Base-by-base conservation (phyloP, 2,329 filamentous ascomycete genomes). In the Hymenoscyphus fructigenus region DNA sequence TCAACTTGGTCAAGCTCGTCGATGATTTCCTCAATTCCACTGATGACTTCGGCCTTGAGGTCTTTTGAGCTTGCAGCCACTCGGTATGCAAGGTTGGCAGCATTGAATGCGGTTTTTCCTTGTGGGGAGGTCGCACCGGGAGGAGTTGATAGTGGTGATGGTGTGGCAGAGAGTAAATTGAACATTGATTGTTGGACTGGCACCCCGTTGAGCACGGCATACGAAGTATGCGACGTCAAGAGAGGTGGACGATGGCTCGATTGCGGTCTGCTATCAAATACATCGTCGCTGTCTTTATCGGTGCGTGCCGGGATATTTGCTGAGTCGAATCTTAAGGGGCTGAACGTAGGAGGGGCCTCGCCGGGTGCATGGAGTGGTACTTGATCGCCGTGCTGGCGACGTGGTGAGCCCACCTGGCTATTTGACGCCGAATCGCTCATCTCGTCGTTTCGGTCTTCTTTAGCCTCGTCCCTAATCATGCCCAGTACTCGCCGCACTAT, bases 1-100 rank as follows among this genome's bases (percentile, higher is more conserved):
- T 97, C 95, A 7, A 93, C 93, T 75, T 94, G 91, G 69, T 91
- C 90, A 64, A 99, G 88, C 79, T 99, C 95, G 75, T 99, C 95
- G 77, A 96, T 91, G 66, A 99, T 93, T 77, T 99, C 95, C 73
- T 92, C 89, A 73, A 99, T 97, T 53, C 93, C 95, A 72, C 95
- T 91, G 69, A 97, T 89, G 29, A 98, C 90, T 78, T 98, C 95
- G 15, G 92, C 92, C 66, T 93, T 91, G 65, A 98, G 82, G 68
- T 96, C 90, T 66, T 91, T 85, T 3, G 74, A 72, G n/a, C 70
- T 69, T 14, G 63, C 70, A 38, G 67, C 65, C 60, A 75, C 74
- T 57, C 68, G 71, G n/a, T 70, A 69, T 15, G 74, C 66, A 26
- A 76, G 63, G 12, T 70, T 70, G 7, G 69, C 63, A 17, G 72